A percentile compares a stretch with the other conserved stretches of the same genome.
These are phyloP conservation scores for Petunia hybrid DNA, from an alignment of 305 asterid genomes.

Conservation along the genomic window DNA sequence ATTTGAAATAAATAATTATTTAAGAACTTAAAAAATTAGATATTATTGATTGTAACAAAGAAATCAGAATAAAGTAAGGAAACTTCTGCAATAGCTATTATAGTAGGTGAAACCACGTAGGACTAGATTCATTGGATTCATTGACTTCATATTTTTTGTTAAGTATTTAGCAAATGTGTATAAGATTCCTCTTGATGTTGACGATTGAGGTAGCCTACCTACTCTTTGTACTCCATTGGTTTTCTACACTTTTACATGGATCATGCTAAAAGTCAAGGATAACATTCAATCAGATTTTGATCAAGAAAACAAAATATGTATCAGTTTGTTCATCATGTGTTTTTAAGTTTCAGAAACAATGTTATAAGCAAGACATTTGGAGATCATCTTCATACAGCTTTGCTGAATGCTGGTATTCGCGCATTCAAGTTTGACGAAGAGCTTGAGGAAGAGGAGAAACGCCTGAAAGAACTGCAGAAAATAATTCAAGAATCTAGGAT, in stretches of 20 bases:
- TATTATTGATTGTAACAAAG: too few relatives aligned
- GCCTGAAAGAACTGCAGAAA: neutral
- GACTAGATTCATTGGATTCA: neutral
- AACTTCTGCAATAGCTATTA: neutral
- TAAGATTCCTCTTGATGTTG: neutral
- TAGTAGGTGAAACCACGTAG: neutral
- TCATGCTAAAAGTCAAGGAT: neutral
- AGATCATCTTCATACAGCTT: constrained; percentile 18
- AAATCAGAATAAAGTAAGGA: neutral
- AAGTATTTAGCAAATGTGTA: neutral
- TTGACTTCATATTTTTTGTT: neutral
- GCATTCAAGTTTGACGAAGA: constrained; percentile 1
- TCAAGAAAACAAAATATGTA: neutral
- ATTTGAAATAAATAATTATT: too few relatives aligned
- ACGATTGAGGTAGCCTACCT: neutral
- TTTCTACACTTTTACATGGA: neutral
- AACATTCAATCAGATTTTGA: neutral
- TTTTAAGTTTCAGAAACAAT: neutral
- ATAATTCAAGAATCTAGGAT: constrained; percentile 20
- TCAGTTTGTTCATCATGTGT: neutral
- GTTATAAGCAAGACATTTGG: constrained; percentile 24
- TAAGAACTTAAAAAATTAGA: too few relatives aligned
- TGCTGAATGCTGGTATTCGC: constrained; percentile 26
- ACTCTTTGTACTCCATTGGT: neutral
- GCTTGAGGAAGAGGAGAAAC: neutral